Percentiles rank a stretch among this genome's conserved stretches.
phyloP scores from a whole-genome alignment of 768 basidiomycete species.

The Rhizopogon vinicolor region DNA sequence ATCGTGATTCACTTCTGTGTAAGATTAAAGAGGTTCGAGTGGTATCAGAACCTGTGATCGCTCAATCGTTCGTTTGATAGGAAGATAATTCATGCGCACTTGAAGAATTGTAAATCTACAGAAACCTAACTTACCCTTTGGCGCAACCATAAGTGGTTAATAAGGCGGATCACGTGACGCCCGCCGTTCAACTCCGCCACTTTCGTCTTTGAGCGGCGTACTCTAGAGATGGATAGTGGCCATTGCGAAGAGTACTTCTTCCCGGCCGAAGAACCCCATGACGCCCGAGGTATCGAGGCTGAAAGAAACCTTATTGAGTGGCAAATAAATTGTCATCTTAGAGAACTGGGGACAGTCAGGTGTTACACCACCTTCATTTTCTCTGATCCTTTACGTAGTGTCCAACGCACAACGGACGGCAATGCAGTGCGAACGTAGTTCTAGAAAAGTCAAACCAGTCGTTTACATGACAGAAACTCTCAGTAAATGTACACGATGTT shows the following conservation, averaged over 20 bases:
- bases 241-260: constrained; percentile 34
- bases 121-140: too few relatives aligned
- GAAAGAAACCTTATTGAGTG: constrained; percentile 10
- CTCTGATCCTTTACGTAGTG: background rate
- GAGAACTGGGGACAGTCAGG: background rate
- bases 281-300: constrained; percentile 26
- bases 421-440: background rate
- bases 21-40: too few relatives aligned
- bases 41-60: too few relatives aligned
- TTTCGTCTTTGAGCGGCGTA: too few relatives aligned
- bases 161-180: too few relatives aligned
- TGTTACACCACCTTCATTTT: background rate
- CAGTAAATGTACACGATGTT: background rate
- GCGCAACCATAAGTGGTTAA: too few relatives aligned
- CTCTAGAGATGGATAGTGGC: constrained; percentile 29
- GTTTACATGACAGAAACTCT: too few relatives aligned
- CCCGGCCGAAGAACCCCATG: constrained; percentile 33
- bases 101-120: too few relatives aligned
- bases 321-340: background rate
- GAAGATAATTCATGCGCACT: too few relatives aligned
- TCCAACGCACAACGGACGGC: background rate
- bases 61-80: too few relatives aligned
- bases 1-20: too few relatives aligned
- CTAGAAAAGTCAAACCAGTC: background rate
- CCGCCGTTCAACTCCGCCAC: too few relatives aligned